These are phyloP conservation scores for Chrysosporium keratinophilum DNA, from an alignment of 2,329 filamentous ascomycete species.

Conservation along the genomic window DNA sequence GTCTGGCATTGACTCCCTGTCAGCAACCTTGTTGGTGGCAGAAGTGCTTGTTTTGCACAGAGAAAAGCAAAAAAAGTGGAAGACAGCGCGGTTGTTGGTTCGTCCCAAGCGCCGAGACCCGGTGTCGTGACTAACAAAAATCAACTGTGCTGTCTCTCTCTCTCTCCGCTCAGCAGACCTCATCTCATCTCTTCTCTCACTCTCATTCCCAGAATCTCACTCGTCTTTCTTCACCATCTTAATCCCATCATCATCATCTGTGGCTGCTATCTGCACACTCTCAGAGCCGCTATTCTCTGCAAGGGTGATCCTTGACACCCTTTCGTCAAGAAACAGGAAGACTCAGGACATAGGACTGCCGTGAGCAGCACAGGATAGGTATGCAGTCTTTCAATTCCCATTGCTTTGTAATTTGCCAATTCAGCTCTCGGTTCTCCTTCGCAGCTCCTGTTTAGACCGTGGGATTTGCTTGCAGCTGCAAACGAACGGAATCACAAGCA, in stretches of 20 bases:
- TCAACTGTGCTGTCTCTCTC: background rate
- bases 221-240: too few species aligned
- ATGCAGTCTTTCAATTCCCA: too few species aligned
- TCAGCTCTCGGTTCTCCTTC: background rate
- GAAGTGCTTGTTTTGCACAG: slow-evolving; percentile 4
- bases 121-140: slow-evolving; percentile 2
- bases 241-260: too few species aligned
- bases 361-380: background rate
- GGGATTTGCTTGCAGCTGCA: background rate
- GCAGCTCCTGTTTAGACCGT: background rate
- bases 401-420: background rate
- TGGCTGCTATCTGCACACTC: too few species aligned
- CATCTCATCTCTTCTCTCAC: background rate
- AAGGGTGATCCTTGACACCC: too few species aligned
- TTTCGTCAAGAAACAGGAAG: too few species aligned
- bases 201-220: background rate
- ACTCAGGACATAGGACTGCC: too few species aligned
- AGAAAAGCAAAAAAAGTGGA: background rate
- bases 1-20: background rate
- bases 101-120: background rate
- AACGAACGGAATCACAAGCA: background rate
- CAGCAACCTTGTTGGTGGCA: slow-evolving; percentile 2
- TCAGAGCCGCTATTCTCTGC: too few species aligned
- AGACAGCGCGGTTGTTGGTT: background rate
- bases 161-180: background rate